phyloP scores from a whole-genome alignment of 768 basidiomycete genomes.

The Tricholoma furcatifolium region DNA sequence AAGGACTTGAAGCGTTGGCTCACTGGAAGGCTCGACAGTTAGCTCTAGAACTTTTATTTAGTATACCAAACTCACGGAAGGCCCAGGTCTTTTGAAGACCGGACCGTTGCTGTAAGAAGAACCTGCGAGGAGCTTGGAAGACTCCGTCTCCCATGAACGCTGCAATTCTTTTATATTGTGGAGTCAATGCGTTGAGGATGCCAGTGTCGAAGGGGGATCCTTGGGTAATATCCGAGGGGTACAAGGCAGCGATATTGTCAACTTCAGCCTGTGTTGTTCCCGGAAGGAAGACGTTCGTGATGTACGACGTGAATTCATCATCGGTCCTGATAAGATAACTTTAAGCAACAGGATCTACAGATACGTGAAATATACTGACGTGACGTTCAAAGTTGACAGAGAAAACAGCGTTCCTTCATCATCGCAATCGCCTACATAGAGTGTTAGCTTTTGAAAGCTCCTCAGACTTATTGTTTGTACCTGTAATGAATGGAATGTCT shows the following conservation, averaged over 20 bases:
- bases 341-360: not conserved
- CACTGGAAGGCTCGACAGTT: slow-evolving; percentile 27
- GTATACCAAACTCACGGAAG: slow-evolving; percentile 30
- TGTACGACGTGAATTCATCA: slow-evolving; percentile 25
- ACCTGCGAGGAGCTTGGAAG: slow-evolving; percentile 51
- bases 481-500: slow-evolving; percentile 48
- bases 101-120: slow-evolving; percentile 40
- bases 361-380: slow-evolving; percentile 29
- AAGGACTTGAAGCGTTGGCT: slow-evolving; percentile 43
- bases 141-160: slow-evolving; percentile 48
- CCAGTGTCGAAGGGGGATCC: slow-evolving; percentile 54
- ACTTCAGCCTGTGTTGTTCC: slow-evolving; percentile 18
- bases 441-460: not conserved
- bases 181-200: slow-evolving; percentile 34
- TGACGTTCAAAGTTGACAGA: slow-evolving; percentile 45
- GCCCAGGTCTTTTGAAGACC: slow-evolving; percentile 43
- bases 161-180: slow-evolving; percentile 52
- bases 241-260: slow-evolving; percentile 23
- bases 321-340: slow-evolving; percentile 16
- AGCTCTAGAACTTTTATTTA: slow-evolving; percentile 2
- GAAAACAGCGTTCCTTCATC: slow-evolving; percentile 61
- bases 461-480: slow-evolving; percentile 17
- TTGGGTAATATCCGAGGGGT: slow-evolving; percentile 34
- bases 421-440: slow-evolving; percentile 43
- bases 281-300: slow-evolving; percentile 25